Percentiles rank a stretch among this genome's conserved stretches.
Evolutionary conservation across 805 yeast species (phyloP).

Genomic region (Starmera dryadoides): DNA sequence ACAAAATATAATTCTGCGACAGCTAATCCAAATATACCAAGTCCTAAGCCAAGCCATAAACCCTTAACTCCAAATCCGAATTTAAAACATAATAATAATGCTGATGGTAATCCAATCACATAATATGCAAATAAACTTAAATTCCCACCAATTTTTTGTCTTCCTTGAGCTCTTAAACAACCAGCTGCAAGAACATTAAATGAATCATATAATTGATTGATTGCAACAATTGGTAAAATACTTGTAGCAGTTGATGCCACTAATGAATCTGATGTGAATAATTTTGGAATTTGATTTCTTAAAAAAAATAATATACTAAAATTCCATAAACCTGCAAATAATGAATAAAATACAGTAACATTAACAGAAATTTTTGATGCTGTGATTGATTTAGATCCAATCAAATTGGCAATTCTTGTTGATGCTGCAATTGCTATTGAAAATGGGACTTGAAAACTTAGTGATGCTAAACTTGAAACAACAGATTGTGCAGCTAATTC

Average conservation of each 20-base stretch:
- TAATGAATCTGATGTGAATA: conserved; percentile 56
- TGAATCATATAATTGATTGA: conserved; percentile 64
- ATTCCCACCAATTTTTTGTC: conserved; percentile 66
- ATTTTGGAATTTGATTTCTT: conserved; percentile 38
- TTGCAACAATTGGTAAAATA: conserved; percentile 57
- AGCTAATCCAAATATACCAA: conserved; percentile 53
- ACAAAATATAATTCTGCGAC: conserved; percentile 40
- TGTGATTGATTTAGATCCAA: conserved; percentile 48
- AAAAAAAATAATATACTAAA: conserved; percentile 39
- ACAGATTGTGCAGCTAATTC: conserved; percentile 47
- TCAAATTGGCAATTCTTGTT: conserved; percentile 64
- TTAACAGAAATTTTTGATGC: conserved; percentile 37
- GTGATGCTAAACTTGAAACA: conserved; percentile 45
- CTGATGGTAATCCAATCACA: conserved; percentile 61
- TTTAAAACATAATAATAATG: conserved; percentile 46
- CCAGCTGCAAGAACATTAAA: conserved; percentile 74
- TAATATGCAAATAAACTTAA: conserved; percentile 69
- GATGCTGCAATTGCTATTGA: conserved; percentile 66
- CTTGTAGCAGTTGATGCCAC: conserved; percentile 45
- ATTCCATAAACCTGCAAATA: conserved; percentile 44
- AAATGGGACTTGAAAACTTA: conserved; percentile 66
- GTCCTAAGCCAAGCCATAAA: conserved; percentile 67
- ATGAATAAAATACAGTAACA: conserved; percentile 36
- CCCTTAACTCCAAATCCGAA: conserved; percentile 49
- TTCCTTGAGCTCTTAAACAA: conserved; percentile 67